Evolutionary conservation across 2,329 filamentous ascomycete genomes (phyloP).

Genomic region (Triangularia verruculosa): DNA sequence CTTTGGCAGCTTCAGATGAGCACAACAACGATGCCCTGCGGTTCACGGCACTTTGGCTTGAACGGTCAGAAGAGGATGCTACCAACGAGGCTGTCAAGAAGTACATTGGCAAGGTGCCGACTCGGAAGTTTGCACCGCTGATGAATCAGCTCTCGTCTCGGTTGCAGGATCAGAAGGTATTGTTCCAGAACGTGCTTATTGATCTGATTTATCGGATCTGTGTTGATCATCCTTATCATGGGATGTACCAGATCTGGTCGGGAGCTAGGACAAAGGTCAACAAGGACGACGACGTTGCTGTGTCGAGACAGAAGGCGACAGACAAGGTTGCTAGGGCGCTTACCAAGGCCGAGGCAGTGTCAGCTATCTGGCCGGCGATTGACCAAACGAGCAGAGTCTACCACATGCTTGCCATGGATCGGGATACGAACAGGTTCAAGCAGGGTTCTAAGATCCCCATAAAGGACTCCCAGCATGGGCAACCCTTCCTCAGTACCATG

Average conservation of each 20-base stretch:
- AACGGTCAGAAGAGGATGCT: conserved; percentile 70
- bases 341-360: conserved; percentile 48
- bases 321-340: conserved; percentile 63
- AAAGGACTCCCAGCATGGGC: conserved; percentile 59
- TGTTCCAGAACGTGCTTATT: conserved; percentile 75
- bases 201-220: conserved; percentile 80
- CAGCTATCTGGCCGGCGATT: conserved; percentile 65
- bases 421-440: conserved; percentile 63
- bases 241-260: conserved; percentile 95
- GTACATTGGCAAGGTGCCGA: conserved; percentile 72
- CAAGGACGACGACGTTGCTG: conserved; percentile 69
- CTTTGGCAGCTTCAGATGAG: conserved; percentile 78
- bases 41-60: conserved; percentile 92
- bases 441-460: conserved; percentile 58
- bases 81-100: conserved; percentile 75
- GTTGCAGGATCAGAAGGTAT: conserved; percentile 64
- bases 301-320: conserved; percentile 72
- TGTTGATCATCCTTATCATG: conserved; percentile 89
- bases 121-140: conserved; percentile 83
- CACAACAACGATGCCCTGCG: conserved; percentile 87
- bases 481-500: conserved; percentile 60
- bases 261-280: conserved; percentile 67
- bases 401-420: conserved; percentile 62
- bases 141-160: conserved; percentile 98
- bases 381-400: conserved; percentile 70